These are phyloP conservation scores for Phylloboletellus chloephorus DNA, from an alignment of 1,284 basidiomycete genomes.

Conservation along the genomic window DNA sequence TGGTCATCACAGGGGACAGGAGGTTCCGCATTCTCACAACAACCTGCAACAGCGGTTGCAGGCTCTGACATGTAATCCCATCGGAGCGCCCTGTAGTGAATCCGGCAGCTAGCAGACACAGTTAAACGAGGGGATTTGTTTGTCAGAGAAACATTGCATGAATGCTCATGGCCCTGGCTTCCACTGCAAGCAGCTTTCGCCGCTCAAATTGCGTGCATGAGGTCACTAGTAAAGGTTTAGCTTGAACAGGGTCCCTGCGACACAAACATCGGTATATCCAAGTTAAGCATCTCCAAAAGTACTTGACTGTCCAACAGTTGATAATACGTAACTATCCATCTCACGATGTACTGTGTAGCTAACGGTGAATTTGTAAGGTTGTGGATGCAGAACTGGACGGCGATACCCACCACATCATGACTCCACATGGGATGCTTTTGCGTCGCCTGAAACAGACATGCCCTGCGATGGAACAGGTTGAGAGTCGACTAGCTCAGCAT, in stretches of 20 bases:
- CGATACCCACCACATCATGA: conserved; percentile 9
- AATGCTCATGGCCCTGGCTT: background rate
- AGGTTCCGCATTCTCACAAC: conserved; percentile 11
- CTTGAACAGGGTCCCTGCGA: conserved; percentile 1
- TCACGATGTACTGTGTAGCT: background rate
- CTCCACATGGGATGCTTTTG: conserved; percentile 2
- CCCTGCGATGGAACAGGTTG: conserved; percentile 23
- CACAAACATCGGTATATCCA: background rate
- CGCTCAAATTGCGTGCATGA: background rate
- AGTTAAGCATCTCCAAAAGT: background rate
- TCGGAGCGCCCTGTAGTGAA: background rate
- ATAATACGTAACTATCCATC: background rate
- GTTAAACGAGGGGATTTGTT: background rate
- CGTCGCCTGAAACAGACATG: conserved; percentile 16
- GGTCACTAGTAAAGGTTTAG: background rate
- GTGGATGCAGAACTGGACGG: background rate
- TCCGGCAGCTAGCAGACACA: background rate
- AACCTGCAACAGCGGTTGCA: conserved; percentile 10
- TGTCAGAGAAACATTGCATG: background rate
- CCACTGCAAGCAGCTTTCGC: background rate
- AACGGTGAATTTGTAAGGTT: background rate
- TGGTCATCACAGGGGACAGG: background rate
- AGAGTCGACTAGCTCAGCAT: conserved; percentile 11
- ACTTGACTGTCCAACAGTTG: background rate
- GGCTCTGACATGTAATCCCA: conserved; percentile 13